phyloP scores from a whole-genome alignment of 108 stramenopile species.

The Cyclotella atomus region DNA sequence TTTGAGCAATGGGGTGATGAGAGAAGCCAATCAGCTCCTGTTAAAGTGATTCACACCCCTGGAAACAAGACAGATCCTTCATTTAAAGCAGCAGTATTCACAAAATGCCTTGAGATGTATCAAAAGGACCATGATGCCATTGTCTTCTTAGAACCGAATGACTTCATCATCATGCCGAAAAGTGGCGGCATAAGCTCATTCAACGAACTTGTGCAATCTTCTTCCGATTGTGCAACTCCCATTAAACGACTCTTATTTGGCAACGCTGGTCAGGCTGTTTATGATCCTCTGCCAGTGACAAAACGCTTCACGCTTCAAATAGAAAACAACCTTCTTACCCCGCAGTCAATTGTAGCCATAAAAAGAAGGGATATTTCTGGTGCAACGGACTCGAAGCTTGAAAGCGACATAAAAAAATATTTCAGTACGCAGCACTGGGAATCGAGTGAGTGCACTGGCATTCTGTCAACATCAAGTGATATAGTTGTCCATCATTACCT shows the following conservation, averaged over 20 bases:
- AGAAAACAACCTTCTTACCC: background rate
- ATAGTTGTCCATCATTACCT: slow-evolving; percentile 24
- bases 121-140: slow-evolving; percentile 1
- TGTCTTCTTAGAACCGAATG: slow-evolving; percentile 13
- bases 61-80: slow-evolving; percentile 10
- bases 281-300: slow-evolving; percentile 27
- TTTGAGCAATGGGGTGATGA: slow-evolving; percentile 23
- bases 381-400: background rate
- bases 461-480: background rate
- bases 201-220: background rate
- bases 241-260: slow-evolving; percentile 14
- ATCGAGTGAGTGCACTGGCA: slow-evolving; percentile 1
- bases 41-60: slow-evolving; percentile 12
- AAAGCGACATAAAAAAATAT: background rate
- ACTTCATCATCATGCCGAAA: slow-evolving; percentile 13
- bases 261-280: slow-evolving; percentile 9
- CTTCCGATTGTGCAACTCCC: background rate
- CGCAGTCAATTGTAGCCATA: background rate
- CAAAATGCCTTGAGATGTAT: slow-evolving; percentile 6
- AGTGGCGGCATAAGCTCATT: background rate
- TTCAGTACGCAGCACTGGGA: background rate
- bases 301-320: slow-evolving; percentile 18
- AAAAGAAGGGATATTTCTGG: background rate
- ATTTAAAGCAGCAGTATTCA: slow-evolving; percentile 12
- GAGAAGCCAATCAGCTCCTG: background rate